Evolutionary conservation across 129 eudicot species (phyloP).

Genomic region (Smallanthus sonchifolius): DNA sequence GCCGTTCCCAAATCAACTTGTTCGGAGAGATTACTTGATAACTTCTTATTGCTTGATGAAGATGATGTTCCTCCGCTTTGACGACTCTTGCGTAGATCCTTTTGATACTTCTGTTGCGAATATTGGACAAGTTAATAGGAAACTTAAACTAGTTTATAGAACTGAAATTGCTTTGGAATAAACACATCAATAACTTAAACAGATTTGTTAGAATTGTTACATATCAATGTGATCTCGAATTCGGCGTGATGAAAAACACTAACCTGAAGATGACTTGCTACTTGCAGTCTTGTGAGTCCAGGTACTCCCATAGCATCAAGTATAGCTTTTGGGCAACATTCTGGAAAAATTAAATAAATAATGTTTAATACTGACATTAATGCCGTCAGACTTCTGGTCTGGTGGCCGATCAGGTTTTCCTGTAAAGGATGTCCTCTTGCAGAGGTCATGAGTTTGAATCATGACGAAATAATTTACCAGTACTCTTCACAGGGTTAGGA

Average conservation of each 20-base stretch:
- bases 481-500: too few relatives aligned
- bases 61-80: not conserved
- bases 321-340: conserved; percentile 30
- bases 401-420: too few relatives aligned
- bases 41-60: not conserved
- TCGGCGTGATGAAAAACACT: not conserved
- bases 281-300: conserved; percentile 38
- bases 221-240: not conserved
- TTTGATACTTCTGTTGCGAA: not conserved
- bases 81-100: not conserved
- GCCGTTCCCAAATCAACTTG: not conserved
- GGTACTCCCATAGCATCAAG: conserved; percentile 34
- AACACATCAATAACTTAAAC: not conserved
- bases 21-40: not conserved
- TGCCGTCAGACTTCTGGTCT: too few relatives aligned
- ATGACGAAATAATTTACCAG: too few relatives aligned
- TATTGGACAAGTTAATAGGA: not conserved
- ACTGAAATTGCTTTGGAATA: not conserved
- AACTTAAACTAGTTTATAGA: not conserved
- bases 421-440: too few relatives aligned
- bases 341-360: conserved; percentile 1
- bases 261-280: conserved; percentile 48
- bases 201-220: not conserved
- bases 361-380: too few relatives aligned
- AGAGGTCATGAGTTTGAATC: too few relatives aligned